Conservation (phyloP, 495 filamentous ascomycete genomes). For the Penicillium verhagenii region DNA sequence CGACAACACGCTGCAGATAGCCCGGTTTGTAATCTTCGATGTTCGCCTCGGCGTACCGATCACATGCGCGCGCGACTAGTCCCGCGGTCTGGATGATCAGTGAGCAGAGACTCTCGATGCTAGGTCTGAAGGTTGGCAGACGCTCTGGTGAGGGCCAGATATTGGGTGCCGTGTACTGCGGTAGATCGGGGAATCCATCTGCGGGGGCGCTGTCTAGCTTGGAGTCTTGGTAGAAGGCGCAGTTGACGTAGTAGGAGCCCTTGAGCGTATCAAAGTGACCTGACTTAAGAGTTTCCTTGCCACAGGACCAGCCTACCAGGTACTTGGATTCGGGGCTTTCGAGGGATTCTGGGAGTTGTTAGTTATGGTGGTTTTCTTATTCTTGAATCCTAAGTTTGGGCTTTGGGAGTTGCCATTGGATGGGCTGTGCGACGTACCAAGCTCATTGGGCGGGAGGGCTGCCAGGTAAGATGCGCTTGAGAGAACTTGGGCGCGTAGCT, state of each 20-base stretch:
- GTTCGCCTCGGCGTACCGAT: constrained; percentile 75
- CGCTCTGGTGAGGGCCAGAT: constrained; percentile 73
- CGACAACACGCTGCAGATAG: constrained; percentile 85
- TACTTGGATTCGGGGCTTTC: constrained; percentile 52
- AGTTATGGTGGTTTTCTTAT: constrained; percentile 3
- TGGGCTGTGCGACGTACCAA: constrained; percentile 55
- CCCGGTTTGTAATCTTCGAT: constrained; percentile 70
- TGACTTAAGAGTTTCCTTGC: constrained; percentile 90
- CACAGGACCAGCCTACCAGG: constrained; percentile 73
- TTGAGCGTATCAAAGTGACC: constrained; percentile 90
- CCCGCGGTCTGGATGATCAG: constrained; percentile 87
- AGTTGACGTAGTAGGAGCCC: constrained; percentile 96
- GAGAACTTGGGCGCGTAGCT: constrained; percentile 69
- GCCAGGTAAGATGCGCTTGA: constrained; percentile 89
- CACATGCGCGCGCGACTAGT: constrained; percentile 83
- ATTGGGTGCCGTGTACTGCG: constrained; percentile 70
- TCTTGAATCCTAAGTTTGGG: no score
- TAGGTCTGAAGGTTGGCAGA: constrained; percentile 70
- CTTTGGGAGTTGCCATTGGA: no score
- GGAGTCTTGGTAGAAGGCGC: constrained; percentile 81
- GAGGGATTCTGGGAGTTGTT: constrained; percentile 40
- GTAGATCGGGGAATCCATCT: constrained; percentile 56
- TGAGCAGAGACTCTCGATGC: constrained; percentile 72
- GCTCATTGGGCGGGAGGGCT: constrained; percentile 68
- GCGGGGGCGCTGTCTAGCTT: constrained; percentile 57